These are phyloP conservation scores for Rheum nobile DNA, from an alignment of 148 eudicot species.

Conservation along the genomic window DNA sequence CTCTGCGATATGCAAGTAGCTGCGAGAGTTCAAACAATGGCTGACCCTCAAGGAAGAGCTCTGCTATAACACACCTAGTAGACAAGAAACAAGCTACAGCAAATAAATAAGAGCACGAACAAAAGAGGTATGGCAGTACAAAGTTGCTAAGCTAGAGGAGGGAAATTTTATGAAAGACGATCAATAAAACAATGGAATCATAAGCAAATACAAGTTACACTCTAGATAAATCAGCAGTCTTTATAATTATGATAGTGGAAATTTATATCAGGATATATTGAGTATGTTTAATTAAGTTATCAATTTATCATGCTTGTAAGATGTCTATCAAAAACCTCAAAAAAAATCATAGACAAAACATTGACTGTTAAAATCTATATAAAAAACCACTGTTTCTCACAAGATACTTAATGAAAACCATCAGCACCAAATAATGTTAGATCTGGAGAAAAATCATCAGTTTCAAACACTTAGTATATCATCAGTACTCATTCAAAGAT, in stretches of 20 bases:
- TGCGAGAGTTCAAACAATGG: conserved; percentile 90
- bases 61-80: conserved; percentile 90
- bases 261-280: neutral
- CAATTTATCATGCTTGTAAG: neutral
- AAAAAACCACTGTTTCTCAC: neutral
- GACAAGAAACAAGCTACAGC: neutral
- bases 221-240: neutral
- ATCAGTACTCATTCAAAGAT: neutral
- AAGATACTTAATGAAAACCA: neutral
- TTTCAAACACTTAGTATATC: neutral
- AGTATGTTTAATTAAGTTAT: neutral
- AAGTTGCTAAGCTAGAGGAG: neutral
- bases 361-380: too few relatives aligned
- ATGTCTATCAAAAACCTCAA: neutral
- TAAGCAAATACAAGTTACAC: neutral
- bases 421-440: neutral
- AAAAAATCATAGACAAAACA: neutral
- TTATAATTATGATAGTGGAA: neutral
- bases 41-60: conserved; percentile 96
- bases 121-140: neutral
- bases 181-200: neutral
- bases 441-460: neutral
- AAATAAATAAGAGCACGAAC: neutral
- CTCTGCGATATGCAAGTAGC: conserved; percentile 92
- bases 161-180: neutral